phyloP scores from a whole-genome alignment of 1,139 yeast genomes.

The Pichia terricola region DNA sequence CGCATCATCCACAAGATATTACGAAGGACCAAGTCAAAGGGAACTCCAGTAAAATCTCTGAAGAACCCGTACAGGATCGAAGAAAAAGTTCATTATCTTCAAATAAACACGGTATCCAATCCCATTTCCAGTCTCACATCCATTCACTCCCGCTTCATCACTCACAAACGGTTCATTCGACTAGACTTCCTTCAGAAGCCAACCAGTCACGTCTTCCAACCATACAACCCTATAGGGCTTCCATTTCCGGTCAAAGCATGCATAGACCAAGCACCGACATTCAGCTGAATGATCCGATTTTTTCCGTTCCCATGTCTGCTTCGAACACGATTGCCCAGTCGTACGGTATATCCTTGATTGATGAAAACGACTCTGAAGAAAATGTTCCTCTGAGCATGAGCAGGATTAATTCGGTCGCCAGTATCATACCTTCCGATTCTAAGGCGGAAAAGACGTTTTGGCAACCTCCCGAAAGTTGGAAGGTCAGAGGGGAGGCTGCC shows the following conservation, averaged over 20 bases:
- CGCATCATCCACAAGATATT: too few relatives aligned
- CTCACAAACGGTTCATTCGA: not conserved
- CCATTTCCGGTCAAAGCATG: not conserved
- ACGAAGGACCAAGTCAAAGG: not conserved
- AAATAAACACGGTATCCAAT: not conserved
- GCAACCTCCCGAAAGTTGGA: conserved; percentile 28
- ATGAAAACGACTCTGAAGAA: conserved; percentile 14
- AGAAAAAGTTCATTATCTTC: not conserved
- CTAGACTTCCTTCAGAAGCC: not conserved
- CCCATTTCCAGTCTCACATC: not conserved
- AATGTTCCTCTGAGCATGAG: conserved; percentile 9
- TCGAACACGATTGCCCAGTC: conserved; percentile 13
- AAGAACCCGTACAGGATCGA: not conserved
- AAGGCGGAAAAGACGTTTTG: conserved; percentile 16
- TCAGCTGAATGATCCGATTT: not conserved
- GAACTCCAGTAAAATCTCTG: not conserved
- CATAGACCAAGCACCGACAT: too few relatives aligned
- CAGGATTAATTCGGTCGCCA: conserved; percentile 16
- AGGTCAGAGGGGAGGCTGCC: conserved; percentile 15
- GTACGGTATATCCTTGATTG: conserved; percentile 19
- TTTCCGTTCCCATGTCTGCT: conserved; percentile 11
- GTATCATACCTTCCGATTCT: conserved; percentile 5
- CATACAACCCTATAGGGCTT: not conserved
- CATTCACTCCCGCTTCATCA: not conserved
- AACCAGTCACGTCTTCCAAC: not conserved